A percentile compares a stretch with the other conserved stretches of the same genome.
Evolutionary conservation across 2,329 filamentous ascomycete genomes (phyloP).

Genomic region (Lasiodiplodia sp.): DNA sequence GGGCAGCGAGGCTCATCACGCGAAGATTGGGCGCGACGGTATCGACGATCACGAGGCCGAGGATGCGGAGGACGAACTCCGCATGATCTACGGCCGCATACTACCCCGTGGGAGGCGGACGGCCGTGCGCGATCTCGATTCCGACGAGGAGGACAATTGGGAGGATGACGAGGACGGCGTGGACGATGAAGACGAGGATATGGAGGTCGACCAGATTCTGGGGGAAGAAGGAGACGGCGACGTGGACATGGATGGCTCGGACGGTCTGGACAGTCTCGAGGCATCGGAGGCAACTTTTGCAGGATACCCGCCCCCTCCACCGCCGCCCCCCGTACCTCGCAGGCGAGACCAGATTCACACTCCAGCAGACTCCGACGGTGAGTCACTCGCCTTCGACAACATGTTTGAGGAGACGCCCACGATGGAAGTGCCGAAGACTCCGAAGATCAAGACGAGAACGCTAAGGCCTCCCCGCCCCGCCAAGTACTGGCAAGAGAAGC

Average conservation of each 20-base stretch:
- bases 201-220: conserved; percentile 55
- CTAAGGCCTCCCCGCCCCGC: conserved; percentile 69
- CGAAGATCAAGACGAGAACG: conserved; percentile 58
- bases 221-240: conserved; percentile 57
- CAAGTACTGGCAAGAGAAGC: conserved; percentile 86
- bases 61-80: conserved; percentile 57
- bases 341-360: conserved; percentile 68
- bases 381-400: conserved; percentile 57
- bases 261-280: conserved; percentile 72
- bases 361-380: conserved; percentile 76
- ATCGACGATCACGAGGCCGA: conserved; percentile 81
- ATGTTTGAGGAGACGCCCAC: conserved; percentile 53
- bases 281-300: conserved; percentile 79
- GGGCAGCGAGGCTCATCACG: conserved; percentile 84
- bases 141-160: conserved; percentile 59
- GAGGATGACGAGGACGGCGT: conserved; percentile 50
- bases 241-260: conserved; percentile 57
- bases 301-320: conserved; percentile 73
- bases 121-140: conserved; percentile 39
- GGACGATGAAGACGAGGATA: conserved; percentile 57
- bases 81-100: conserved; percentile 42
- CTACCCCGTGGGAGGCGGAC: conserved; percentile 37
- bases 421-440: conserved; percentile 82
- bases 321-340: conserved; percentile 52
- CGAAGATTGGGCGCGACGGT: conserved; percentile 76